phyloP scores from a whole-genome alignment of 371 early-diverging fungal species.

The Dinochytrium kinnereticum region DNA sequence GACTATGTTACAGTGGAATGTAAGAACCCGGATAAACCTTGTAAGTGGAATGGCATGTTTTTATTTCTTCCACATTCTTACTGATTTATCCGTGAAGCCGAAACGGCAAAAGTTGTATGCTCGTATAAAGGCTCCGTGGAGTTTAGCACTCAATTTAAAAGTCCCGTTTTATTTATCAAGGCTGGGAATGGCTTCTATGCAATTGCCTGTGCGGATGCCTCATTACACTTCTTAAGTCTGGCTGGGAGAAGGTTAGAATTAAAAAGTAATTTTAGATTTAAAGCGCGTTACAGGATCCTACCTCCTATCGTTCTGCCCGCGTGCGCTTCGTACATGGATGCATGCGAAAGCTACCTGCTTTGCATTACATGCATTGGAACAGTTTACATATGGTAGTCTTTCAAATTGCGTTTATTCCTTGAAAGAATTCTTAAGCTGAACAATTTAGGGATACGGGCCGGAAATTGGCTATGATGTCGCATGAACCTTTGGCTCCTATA shows the following conservation, averaged over 20 bases:
- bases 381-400: conserved; percentile 32
- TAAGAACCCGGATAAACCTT: conserved; percentile 14
- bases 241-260: conserved; percentile 68
- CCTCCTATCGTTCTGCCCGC: conserved; percentile 75
- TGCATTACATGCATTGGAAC: conserved; percentile 68
- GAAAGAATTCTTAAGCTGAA: neutral
- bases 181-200: conserved; percentile 67
- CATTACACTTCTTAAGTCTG: conserved; percentile 68
- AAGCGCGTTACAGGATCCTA: conserved; percentile 53
- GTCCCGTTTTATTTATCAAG: conserved; percentile 62
- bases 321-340: conserved; percentile 64
- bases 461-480: conserved; percentile 10
- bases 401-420: neutral
- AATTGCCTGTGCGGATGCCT: conserved; percentile 72
- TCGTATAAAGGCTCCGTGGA: conserved; percentile 27
- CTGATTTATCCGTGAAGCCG: neutral
- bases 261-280: neutral
- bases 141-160: conserved; percentile 70
- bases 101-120: neutral
- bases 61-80: neutral
- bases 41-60: conserved; percentile 4
- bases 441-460: neutral
- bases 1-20: conserved; percentile 18
- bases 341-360: conserved; percentile 65
- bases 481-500: conserved; percentile 29